Conservation (phyloP, 1,284 basidiomycete species). For the Binderoboletus segoi region DNA sequence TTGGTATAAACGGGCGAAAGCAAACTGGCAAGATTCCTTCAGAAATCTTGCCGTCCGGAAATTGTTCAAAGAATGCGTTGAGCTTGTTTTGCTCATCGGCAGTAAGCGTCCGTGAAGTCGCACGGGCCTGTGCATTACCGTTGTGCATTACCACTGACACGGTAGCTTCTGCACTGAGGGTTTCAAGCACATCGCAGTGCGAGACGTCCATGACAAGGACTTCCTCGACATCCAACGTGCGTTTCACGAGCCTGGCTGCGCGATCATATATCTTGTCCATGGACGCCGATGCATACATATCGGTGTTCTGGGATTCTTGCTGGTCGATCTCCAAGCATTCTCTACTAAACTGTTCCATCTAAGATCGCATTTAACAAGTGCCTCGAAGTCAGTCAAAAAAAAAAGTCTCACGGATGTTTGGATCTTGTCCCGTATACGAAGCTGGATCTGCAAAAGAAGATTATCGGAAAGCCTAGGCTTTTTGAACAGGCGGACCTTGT, state of each 20-base stretch:
- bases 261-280: conserved; percentile 90
- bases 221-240: conserved; percentile 90
- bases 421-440: conserved; percentile 88
- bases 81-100: conserved; percentile 74
- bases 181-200: conserved; percentile 86
- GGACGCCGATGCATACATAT: conserved; percentile 46
- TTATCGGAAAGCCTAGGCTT: background rate
- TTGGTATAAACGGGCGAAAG: conserved; percentile 78
- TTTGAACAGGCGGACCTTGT: conserved; percentile 64
- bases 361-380: conserved; percentile 4
- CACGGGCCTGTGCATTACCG: conserved; percentile 38
- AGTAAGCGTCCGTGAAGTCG: conserved; percentile 54
- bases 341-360: conserved; percentile 95
- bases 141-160: conserved; percentile 64
- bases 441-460: conserved; percentile 64
- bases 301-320: conserved; percentile 39
- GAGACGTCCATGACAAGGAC: conserved; percentile 92
- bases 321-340: conserved; percentile 93
- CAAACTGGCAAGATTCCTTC: conserved; percentile 81
- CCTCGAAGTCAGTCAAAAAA: background rate
- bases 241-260: conserved; percentile 85
- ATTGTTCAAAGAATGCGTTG: conserved; percentile 73
- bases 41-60: conserved; percentile 83
- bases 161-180: conserved; percentile 64
- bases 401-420: conserved; percentile 71